These are phyloP conservation scores for Farysia itapuensis DNA, from an alignment of 1,284 basidiomycete genomes.

Conservation along the genomic window DNA sequence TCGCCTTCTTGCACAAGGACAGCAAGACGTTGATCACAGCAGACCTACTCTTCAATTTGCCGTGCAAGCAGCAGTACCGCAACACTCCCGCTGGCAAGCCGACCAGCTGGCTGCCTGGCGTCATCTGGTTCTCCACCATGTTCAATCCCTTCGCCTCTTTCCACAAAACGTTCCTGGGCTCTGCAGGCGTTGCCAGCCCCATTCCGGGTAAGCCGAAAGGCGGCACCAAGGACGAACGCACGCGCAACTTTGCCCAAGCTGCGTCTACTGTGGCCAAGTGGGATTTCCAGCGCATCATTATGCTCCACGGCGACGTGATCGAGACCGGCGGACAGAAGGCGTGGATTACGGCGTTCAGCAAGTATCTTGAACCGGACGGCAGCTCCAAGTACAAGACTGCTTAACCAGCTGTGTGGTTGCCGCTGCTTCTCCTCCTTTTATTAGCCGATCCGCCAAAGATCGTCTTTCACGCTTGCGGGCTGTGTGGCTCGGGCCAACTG, in stretches of 20 bases:
- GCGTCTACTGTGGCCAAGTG: slow-evolving; percentile 73
- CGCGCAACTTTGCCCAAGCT: slow-evolving; percentile 59
- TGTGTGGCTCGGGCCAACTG: no score
- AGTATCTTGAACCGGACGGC: slow-evolving; percentile 36
- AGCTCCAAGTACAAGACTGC: slow-evolving; percentile 30
- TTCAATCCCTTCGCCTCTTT: slow-evolving; percentile 27
- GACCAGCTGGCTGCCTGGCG: slow-evolving; percentile 43
- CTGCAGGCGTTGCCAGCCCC: slow-evolving; percentile 16
- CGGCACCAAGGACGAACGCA: slow-evolving; percentile 57
- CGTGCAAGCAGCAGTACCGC: slow-evolving; percentile 73
- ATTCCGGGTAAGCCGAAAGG: slow-evolving; percentile 32
- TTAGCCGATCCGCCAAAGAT: background rate
- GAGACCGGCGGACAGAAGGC: slow-evolving; percentile 72
- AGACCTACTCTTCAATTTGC: slow-evolving; percentile 87
- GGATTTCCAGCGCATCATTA: slow-evolving; percentile 87
- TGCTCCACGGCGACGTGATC: slow-evolving; percentile 89
- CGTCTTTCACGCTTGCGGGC: no score
- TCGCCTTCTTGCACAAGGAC: slow-evolving; percentile 80
- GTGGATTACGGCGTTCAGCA: slow-evolving; percentile 63
- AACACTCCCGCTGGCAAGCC: slow-evolving; percentile 26
- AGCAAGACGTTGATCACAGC: slow-evolving; percentile 80
- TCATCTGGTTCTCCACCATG: slow-evolving; percentile 31
- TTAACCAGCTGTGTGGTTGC: no score
- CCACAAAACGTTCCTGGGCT: slow-evolving; percentile 40
- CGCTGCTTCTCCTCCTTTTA: no score